Evolutionary conservation across 805 yeast species (phyloP), one percentile per base, ranked within the genome.

Genomic region (Yarrowia osloensis): DNA sequence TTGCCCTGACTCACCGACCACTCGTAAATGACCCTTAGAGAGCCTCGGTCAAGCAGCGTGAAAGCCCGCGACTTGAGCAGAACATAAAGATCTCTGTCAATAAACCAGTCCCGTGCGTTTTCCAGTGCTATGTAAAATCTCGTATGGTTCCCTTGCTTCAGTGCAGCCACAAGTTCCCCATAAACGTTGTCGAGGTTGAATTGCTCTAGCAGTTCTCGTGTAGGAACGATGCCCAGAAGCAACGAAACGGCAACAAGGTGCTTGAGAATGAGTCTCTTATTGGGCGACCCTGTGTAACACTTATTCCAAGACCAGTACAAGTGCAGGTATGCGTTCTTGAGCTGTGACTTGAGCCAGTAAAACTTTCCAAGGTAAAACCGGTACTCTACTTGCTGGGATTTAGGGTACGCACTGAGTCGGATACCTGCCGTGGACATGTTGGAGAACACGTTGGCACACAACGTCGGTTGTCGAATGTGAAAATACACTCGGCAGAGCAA

Each of bases 401-500:
- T 71, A 19, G 82, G 78, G 69, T 80, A 87, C 2, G 76, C 71
- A 5, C 75, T 68, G 67, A 82, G 78, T 33, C 68, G 73, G 67
- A 86, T 77, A 22, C 78, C 77, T 19, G 86, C 82, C 22, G 84
- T 80, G 70, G 81, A 82, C 78, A 87, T 82, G 73, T 87, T 87
- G 31, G 88, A 82, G 69, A 85, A 84, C 55, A 85, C 83, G 68
- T 84, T 77, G 22, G 78, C 78, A 67, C 85, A 69, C 7, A 75
- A 71, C 6, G 70, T 50, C 17, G 77, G 77, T 42, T 73, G 74
- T 39, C 70, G 69, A 46, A 75, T 69, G 52, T 69, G 77, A 73
- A 85, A 86, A 74, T 88, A 88, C 6, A 85, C 76, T 67, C 83
- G 80, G 72, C 89, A 87, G 61, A 88, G 76, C 67, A 79, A 78